A percentile compares a stretch with the other conserved stretches of the same genome.
Conservation (phyloP, 805 yeast genomes). For the Yarrowia sp. region DNA sequence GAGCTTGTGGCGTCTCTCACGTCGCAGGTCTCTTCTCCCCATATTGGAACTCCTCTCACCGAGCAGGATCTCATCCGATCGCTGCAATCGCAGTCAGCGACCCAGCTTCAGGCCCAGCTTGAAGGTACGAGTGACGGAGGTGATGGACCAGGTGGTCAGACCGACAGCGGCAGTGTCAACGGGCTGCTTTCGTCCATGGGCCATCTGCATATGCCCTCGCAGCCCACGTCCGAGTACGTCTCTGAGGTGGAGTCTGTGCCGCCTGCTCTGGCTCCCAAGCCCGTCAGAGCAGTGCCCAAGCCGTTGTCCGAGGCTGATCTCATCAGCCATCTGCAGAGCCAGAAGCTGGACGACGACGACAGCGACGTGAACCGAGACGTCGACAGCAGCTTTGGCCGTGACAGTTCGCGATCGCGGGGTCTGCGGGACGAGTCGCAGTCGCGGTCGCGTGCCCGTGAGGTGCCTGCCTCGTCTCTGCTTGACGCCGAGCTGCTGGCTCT, state of each 20-base stretch:
- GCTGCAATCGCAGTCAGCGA: constrained; percentile 4
- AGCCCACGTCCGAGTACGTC: constrained; percentile 11
- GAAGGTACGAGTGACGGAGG: neutral
- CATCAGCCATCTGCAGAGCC: neutral
- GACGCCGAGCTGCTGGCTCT: constrained; percentile 6
- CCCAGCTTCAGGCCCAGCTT: constrained; percentile 17
- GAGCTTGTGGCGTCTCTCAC: constrained; percentile 9
- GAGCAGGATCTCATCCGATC: constrained; percentile 9
- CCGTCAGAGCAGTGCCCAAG: neutral
- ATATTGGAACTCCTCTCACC: constrained; percentile 10
- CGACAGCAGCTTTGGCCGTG: neutral
- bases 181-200: neutral
- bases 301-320: constrained; percentile 5
- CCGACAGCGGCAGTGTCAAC: neutral
- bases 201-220: neutral
- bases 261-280: neutral
- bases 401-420: neutral
- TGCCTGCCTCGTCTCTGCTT: neutral
- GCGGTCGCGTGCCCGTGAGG: neutral
- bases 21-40: constrained; percentile 6
- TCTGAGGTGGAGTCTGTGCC: constrained; percentile 14
- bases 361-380: neutral
- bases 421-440: neutral
- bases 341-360: neutral
- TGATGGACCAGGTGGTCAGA: neutral